phyloP scores from a whole-genome alignment of 345 rosid species.

The Brassica incana region DNA sequence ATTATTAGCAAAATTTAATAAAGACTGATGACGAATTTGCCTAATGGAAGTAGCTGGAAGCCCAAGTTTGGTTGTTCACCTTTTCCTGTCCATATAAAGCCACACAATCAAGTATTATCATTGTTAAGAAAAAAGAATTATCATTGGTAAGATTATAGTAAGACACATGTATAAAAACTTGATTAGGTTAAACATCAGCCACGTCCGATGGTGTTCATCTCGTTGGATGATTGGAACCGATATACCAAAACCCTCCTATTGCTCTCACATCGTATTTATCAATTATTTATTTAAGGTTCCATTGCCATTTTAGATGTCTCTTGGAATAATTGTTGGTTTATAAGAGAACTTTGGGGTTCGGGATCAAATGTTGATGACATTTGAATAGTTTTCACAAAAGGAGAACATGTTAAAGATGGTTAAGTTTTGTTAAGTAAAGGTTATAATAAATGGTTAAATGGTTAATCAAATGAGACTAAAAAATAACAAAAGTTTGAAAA shows the following conservation, averaged over 20 bases:
- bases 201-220: not conserved
- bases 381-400: not conserved
- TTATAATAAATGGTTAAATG: not conserved
- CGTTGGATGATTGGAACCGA: not conserved
- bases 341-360: not conserved
- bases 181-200: slow-evolving; percentile 21
- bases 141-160: slow-evolving; percentile 14
- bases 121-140: not conserved
- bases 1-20: slow-evolving; percentile 6
- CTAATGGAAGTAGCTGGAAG: slow-evolving; percentile 11
- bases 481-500: too few relatives aligned
- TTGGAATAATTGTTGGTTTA: not conserved
- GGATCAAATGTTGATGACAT: not conserved
- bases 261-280: not conserved
- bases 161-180: not conserved
- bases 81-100: not conserved
- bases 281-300: not conserved
- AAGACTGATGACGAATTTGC: slow-evolving; percentile 23
- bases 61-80: slow-evolving; percentile 6
- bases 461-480: not conserved
- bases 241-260: not conserved
- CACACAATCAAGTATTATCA: not conserved
- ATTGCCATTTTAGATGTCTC: not conserved
- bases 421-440: not conserved
- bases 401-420: not conserved